Base-by-base conservation (phyloP, 2,329 filamentous ascomycete species). In the Drechmeria coniospora region DNA sequence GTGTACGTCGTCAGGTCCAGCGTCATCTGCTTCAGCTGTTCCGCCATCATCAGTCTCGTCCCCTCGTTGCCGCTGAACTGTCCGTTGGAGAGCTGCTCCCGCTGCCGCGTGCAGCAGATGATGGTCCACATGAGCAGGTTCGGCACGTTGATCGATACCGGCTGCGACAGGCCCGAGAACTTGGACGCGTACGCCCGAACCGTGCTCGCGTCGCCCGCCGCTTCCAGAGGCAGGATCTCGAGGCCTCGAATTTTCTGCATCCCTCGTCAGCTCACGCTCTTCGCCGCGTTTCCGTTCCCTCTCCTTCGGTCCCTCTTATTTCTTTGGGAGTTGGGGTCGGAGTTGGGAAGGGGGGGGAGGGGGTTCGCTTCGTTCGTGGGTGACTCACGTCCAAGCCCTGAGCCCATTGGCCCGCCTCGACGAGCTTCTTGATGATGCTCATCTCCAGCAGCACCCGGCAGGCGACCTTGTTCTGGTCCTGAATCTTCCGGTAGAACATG, bases 51-150 rank as follows among this genome's bases (percentile, higher is more conserved):
- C 47, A 57, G 63, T 46, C 65, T 62, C 37, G 65, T 77, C 31
- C 68, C 68, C 45, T 74, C 72, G 51, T 78, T 77, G 36, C 71
- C 77, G 40, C 78, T 83, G 51, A 79, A 94, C 41, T 77, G 69
- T 16, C 76, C 74, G 32, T 63, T 67, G 31, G 68, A 65, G 25
- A 92, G 64, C 35, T 74, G 61, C 41, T 79, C 75, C 36, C 81
- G 71, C 53, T 93, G 78, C 31, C 74, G 69, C 27, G 78, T 76
- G 53, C 86, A 92, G 56, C 80, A 84, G 23, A 78, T 68, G 39
- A 98, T 82, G 27, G 83, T 83, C 90, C 90, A 95, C 59, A 93
- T 78, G 36, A 98, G 68, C 36, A 95, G 64, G 51, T 87, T 83
- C 12, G 87, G 87, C 42, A 94, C 75, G 45, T 90, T 92, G 48